phyloP scores from a whole-genome alignment of 768 basidiomycete genomes.

The Austroboletus eburneus region DNA sequence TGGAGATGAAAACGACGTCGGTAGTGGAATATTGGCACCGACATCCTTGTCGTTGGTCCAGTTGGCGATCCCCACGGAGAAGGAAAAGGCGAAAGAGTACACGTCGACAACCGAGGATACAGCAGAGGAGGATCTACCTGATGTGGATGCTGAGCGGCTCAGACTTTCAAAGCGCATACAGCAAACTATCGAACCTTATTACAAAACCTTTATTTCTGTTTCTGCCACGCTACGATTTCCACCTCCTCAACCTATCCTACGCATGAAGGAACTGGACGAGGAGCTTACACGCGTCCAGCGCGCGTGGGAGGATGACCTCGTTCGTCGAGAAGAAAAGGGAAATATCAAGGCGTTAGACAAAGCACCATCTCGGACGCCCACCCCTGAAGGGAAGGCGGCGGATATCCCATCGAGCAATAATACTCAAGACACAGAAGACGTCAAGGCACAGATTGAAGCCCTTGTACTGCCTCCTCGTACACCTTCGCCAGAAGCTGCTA shows the following conservation, averaged over 20 bases:
- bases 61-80: slow-evolving; percentile 15
- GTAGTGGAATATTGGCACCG: slow-evolving; percentile 13
- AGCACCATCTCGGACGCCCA: slow-evolving; percentile 26
- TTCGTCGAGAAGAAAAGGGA: slow-evolving; percentile 69
- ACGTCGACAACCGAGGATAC: slow-evolving; percentile 23
- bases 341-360: slow-evolving; percentile 11
- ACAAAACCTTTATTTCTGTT: slow-evolving; percentile 85
- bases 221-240: slow-evolving; percentile 90
- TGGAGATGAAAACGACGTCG: slow-evolving; percentile 17
- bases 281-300: slow-evolving; percentile 64
- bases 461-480: slow-evolving; percentile 38
- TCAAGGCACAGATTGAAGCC: slow-evolving; percentile 66
- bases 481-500: slow-evolving; percentile 33
- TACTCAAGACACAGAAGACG: slow-evolving; percentile 40
- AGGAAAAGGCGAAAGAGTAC: slow-evolving; percentile 13
- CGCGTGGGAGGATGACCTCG: slow-evolving; percentile 85
- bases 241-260: slow-evolving; percentile 82
- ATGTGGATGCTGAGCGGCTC: slow-evolving; percentile 68
- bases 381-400: slow-evolving; percentile 22
- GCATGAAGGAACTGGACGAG: slow-evolving; percentile 87
- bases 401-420: slow-evolving; percentile 5
- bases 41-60: slow-evolving; percentile 25
- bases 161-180: slow-evolving; percentile 75
- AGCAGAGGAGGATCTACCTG: slow-evolving; percentile 48
- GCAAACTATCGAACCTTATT: slow-evolving; percentile 78